Base-by-base conservation (phyloP, 331 rosid genomes). In the Phaseolus coccineus region DNA sequence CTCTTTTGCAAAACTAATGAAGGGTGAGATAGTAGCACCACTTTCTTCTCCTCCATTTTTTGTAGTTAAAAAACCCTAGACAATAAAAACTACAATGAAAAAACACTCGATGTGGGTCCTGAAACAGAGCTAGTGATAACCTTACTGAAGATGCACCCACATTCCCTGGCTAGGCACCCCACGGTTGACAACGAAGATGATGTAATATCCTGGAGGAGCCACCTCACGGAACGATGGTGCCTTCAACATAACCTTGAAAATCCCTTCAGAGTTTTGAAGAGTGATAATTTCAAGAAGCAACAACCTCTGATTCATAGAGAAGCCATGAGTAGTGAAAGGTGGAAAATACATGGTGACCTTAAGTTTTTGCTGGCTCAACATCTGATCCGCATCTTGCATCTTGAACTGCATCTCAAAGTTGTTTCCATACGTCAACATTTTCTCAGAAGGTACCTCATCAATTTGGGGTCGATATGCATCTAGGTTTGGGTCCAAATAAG, bases 271-370 rank as follows among this genome's bases (percentile, higher is more conserved):
- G 27, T 9, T 73, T 14, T 8, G 5, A 9, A 0, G 33, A 47
- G 87, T 8, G 0, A 3, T 37, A 15, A 8, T 52, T 0, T 42
- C 70, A 57, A 96, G 72, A 1, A 87, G 25, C 12, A 96, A 0
- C 28, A 89, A 85, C 73, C 99, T 90, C 70, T 96, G 99, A 33
- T 76, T 88, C 99, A 90, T 90, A 4, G 97, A 90, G 65, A n/a
- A 81, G 0, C 99, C 99, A 66, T 93, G 99, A 39, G 99, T 96
- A 1, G 99, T 96, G 66, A 96, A 96, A 1, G 99, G 98, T 12
- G 96, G 96, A 16, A 89, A 78, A 73, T 91, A 90, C 80, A 96
- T 75, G 19, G 90, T 83, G 50, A 91, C 80, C 85, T 76, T 85
- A 15, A 96, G 31, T 14, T 91, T 94, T 0, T 27, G 51, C 61